Evolutionary conservation across 768 basidiomycete genomes (phyloP).

Genomic region (Lactifluus pinguis): DNA sequence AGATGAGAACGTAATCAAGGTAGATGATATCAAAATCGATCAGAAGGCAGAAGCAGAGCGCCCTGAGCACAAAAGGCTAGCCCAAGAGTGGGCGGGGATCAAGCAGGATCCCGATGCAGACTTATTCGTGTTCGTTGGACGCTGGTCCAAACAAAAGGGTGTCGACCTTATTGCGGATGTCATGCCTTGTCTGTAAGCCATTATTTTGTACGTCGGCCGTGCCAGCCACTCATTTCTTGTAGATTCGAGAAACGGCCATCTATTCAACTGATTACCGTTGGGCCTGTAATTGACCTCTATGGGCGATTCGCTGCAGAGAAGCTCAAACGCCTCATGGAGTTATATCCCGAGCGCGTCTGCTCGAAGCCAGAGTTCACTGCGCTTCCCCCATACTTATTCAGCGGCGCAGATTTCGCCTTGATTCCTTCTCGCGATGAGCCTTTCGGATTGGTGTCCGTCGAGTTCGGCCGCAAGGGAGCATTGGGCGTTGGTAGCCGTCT

Average conservation of each 20-base stretch:
- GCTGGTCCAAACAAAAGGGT: slow-evolving; percentile 98
- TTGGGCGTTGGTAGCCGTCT: slow-evolving; percentile 91
- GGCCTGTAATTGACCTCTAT: slow-evolving; percentile 92
- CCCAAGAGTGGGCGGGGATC: slow-evolving; percentile 93
- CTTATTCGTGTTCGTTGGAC: slow-evolving; percentile 91
- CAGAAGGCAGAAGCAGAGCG: slow-evolving; percentile 78
- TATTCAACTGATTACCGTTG: slow-evolving; percentile 83
- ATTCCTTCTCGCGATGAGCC: slow-evolving; percentile 96
- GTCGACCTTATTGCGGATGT: slow-evolving; percentile 96
- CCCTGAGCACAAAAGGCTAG: slow-evolving; percentile 83
- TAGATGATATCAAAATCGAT: slow-evolving; percentile 72
- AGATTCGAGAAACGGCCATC: slow-evolving; percentile 80
- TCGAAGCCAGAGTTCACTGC: slow-evolving; percentile 98
- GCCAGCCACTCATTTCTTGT: slow-evolving; percentile 11
- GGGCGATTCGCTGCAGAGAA: slow-evolving; percentile 95
- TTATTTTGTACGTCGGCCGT: neutral
- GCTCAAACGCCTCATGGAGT: slow-evolving; percentile 84
- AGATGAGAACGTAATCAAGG: slow-evolving; percentile 63
- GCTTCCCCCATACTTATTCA: slow-evolving; percentile 86
- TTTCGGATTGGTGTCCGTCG: slow-evolving; percentile 92
- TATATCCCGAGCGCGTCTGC: slow-evolving; percentile 87
- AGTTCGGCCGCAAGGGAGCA: slow-evolving; percentile 94
- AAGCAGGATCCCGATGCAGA: slow-evolving; percentile 86
- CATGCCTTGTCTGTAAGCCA: slow-evolving; percentile 74
- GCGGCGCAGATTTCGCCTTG: slow-evolving; percentile 90